Conservation (phyloP, 1,139 yeast species). For the Diutina neorugosa region DNA sequence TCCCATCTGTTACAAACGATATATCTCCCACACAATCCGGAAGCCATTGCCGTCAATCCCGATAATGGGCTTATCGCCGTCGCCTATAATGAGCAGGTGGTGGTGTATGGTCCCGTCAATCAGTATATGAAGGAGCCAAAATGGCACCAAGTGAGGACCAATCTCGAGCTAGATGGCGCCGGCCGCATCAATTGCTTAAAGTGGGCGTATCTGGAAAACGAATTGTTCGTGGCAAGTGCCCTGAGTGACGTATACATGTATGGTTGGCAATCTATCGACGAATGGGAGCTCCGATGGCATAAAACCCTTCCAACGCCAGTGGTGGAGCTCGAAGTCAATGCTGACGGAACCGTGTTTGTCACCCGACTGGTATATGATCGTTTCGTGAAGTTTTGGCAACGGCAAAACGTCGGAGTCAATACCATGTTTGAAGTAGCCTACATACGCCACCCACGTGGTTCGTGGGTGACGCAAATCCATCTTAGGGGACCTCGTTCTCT, state of each 20-base stretch:
- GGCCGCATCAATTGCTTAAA: conserved; percentile 35
- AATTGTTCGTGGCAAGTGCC: conserved; percentile 50
- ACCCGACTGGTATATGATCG: conserved; percentile 46
- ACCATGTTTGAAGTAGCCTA: conserved; percentile 63
- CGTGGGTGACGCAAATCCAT: conserved; percentile 32
- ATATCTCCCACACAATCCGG: conserved; percentile 56
- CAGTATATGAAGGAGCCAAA: conserved; percentile 30
- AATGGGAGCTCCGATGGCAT: conserved; percentile 35
- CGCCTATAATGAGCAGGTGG: conserved; percentile 20
- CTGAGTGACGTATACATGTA: conserved; percentile 40
- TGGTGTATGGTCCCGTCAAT: conserved; percentile 32
- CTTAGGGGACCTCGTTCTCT: background rate
- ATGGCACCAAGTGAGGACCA: conserved; percentile 25
- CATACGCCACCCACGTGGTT: conserved; percentile 42
- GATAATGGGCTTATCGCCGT: conserved; percentile 47
- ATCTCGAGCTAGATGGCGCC: background rate
- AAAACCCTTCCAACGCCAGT: conserved; percentile 47
- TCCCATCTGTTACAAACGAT: conserved; percentile 48
- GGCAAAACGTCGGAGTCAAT: conserved; percentile 53
- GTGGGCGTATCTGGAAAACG: conserved; percentile 55
- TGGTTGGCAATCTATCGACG: conserved; percentile 33
- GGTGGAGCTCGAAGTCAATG: conserved; percentile 41
- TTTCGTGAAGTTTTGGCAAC: conserved; percentile 67
- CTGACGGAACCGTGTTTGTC: conserved; percentile 56
- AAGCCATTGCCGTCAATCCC: conserved; percentile 50